Conservation (phyloP, 1,284 basidiomycete species). For the Rhodotorula sp. region DNA sequence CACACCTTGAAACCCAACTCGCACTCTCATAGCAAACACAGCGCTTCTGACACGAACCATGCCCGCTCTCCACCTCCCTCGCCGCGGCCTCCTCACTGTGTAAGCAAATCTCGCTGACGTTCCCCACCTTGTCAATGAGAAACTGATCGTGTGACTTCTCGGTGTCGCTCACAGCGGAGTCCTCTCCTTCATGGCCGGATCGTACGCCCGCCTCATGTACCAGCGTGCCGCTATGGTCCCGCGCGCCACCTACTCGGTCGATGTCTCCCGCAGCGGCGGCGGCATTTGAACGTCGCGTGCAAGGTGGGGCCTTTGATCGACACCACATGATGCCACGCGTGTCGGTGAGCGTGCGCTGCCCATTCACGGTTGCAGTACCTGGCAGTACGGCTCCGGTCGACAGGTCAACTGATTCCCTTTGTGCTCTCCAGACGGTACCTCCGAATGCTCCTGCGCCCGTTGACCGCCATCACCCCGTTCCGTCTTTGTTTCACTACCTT, state of each 20-base stretch:
- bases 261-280: slow-evolving; percentile 15
- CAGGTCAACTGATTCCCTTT: too few relatives aligned
- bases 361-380: too few relatives aligned
- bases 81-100: slow-evolving; percentile 24
- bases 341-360: too few relatives aligned
- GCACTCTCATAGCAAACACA: not conserved
- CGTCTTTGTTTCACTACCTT: not conserved
- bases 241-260: slow-evolving; percentile 3
- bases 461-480: too few relatives aligned
- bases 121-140: not conserved
- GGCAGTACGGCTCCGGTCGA: too few relatives aligned
- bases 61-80: slow-evolving; percentile 6
- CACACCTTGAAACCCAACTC: not conserved
- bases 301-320: too few relatives aligned
- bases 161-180: slow-evolving; percentile 6
- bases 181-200: slow-evolving; percentile 16
- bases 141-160: not conserved
- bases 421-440: too few relatives aligned
- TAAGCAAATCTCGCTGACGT: not conserved
- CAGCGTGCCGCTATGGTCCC: not conserved
- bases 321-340: too few relatives aligned
- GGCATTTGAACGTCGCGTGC: not conserved
- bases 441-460: too few relatives aligned
- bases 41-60: not conserved
- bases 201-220: slow-evolving; percentile 12